Evolutionary conservation across 805 yeast species (phyloP), one percentile per base, ranked within the genome.

Genomic region (Debaryomyces maramus): DNA sequence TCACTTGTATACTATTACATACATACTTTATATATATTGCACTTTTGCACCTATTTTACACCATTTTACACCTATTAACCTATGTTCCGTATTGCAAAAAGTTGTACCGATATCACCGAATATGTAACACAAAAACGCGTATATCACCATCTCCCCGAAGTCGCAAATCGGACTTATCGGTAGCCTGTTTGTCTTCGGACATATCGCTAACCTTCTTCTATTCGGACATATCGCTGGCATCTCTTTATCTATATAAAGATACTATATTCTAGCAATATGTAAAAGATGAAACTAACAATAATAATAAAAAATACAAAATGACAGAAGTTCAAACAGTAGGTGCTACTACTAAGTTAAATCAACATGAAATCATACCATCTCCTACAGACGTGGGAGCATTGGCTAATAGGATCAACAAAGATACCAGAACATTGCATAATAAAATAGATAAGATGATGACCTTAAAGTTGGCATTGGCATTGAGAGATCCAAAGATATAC

Each of bases 331-430:
- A 51, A 44, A 32, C 42, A 15, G 41, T 38, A n/a, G 60, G 56
- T 35, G 55, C 65, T 33, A 61, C 64, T 36, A 57, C 69, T 40
- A 65, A 63, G 39, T 50, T 63, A 33, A 50, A 52, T 26, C 69
- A 64, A 43, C 61, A 58, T 37, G 86, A 81, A 55, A 76, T 82
- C 23, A 73, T 87, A 22, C 96, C 96, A 2, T 72, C 79, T n/a
- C 83, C 83, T 40, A 75, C 77, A n/a, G 95, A 87, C 56, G 66
- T 81, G 13, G 95, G 90, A 18, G 95, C 95, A 5, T 68, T 87
- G 38, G 95, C 82, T 34, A 88, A 88, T 71, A 70, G 96, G 57
- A 87, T 88, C 55, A 87, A 87, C 60, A 56, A 60, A 34, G 83
- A 80, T 53, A 87, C 95, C 2, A 72, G 81, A 45, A 62, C 69